These are phyloP conservation scores for Fusarium sp. DNA, from an alignment of 2,329 filamentous ascomycete genomes.

Conservation along the genomic window DNA sequence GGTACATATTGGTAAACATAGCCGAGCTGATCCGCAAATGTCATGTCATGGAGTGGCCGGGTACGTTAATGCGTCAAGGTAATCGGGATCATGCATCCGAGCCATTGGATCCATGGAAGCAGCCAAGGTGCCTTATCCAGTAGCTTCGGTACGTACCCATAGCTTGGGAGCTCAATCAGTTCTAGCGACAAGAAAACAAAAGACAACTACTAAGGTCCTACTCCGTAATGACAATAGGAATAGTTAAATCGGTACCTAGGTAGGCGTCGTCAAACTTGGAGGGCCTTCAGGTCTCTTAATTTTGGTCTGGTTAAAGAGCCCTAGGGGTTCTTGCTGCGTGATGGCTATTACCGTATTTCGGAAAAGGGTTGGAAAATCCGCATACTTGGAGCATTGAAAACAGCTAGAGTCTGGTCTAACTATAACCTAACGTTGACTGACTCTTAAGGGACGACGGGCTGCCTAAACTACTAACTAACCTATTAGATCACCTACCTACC, in stretches of 20 bases:
- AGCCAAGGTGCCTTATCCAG: neutral
- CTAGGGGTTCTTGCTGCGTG: neutral
- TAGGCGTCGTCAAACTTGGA: neutral
- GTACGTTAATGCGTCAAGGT: neutral
- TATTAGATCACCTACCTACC: neutral
- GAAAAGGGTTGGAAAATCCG: neutral
- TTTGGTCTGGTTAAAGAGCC: neutral
- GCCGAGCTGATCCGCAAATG: neutral
- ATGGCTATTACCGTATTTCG: neutral
- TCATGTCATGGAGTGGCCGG: neutral
- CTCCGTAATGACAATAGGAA: neutral
- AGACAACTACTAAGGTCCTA: neutral
- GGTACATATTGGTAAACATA: neutral
- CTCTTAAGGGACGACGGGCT: neutral
- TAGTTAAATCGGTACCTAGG: neutral
- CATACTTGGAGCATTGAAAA: neutral
- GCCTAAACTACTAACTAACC: neutral
- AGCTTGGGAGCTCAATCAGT: neutral
- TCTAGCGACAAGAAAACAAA: neutral
- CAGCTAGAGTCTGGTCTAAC: neutral
- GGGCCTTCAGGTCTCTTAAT: neutral
- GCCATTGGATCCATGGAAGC: neutral
- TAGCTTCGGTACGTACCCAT: neutral
- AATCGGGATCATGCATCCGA: slow-evolving; percentile 5
- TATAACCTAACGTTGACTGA: too few species aligned